phyloP scores from a whole-genome alignment of 306 rosid genomes.

The Gynostemma pentaphyllum region DNA sequence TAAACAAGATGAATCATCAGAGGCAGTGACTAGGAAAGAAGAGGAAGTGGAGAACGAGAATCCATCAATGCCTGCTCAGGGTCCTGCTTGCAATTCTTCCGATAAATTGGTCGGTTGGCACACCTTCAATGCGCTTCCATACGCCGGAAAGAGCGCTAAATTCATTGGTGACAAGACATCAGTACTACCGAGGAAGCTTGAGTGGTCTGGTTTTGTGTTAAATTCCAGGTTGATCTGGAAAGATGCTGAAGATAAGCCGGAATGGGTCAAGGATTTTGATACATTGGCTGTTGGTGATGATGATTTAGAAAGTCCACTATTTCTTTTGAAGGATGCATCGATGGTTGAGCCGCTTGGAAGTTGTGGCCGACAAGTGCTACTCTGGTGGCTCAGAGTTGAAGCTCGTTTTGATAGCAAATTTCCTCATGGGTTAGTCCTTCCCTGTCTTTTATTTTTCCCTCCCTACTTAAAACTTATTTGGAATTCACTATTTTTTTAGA shows the following conservation, averaged over 20 bases:
- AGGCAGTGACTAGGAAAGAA: too few relatives aligned
- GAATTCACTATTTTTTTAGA: background rate
- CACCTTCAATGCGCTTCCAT: slow-evolving; percentile 63
- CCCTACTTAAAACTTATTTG: background rate
- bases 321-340: slow-evolving; percentile 61
- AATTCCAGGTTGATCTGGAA: slow-evolving; percentile 79
- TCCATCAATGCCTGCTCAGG: slow-evolving; percentile 60
- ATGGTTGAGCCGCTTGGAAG: slow-evolving; percentile 90
- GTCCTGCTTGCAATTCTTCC: slow-evolving; percentile 93
- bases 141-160: slow-evolving; percentile 54
- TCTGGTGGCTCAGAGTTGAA: slow-evolving; percentile 99
- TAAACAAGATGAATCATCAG: slow-evolving; percentile 25
- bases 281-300: slow-evolving; percentile 35
- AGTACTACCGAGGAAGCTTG: slow-evolving; percentile 79
- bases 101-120: slow-evolving; percentile 89
- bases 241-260: slow-evolving; percentile 68
- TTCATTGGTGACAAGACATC: slow-evolving; percentile 70
- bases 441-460: background rate
- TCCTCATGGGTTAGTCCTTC: slow-evolving; percentile 62
- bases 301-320: slow-evolving; percentile 64
- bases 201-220: slow-evolving; percentile 96
- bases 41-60: too few relatives aligned
- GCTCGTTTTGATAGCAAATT: slow-evolving; percentile 98
- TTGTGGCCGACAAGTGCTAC: slow-evolving; percentile 87
- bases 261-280: slow-evolving; percentile 74